Percentiles rank a stretch among this genome's conserved stretches.
phyloP scores from a whole-genome alignment of 805 yeast genomes.

The Pichia pseudocactophila region DNA sequence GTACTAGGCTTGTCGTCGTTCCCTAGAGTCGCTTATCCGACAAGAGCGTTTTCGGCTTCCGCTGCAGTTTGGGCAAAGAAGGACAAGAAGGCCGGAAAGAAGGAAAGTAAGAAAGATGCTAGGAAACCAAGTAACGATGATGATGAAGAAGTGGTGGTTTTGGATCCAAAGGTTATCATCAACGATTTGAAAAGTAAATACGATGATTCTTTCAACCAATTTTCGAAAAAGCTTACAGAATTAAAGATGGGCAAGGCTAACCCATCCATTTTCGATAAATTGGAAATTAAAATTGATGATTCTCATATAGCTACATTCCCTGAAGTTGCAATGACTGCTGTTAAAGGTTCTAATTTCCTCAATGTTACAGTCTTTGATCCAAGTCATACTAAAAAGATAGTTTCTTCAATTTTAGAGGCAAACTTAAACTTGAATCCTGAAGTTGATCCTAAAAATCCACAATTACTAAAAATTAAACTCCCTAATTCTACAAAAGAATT shows the following conservation, averaged over 20 bases:
- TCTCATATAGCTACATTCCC: slow-evolving; percentile 41
- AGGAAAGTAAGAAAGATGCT: slow-evolving; percentile 9
- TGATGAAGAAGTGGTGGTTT: slow-evolving; percentile 20
- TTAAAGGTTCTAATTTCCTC: slow-evolving; percentile 55
- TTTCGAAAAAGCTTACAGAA: slow-evolving; percentile 49
- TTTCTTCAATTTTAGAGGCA: slow-evolving; percentile 61
- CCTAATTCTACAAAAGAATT: slow-evolving; percentile 70
- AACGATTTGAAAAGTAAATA: slow-evolving; percentile 35
- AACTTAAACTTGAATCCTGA: slow-evolving; percentile 75
- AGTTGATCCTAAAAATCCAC: slow-evolving; percentile 61
- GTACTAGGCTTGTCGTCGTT: too few species aligned
- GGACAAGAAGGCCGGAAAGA: slow-evolving; percentile 9
- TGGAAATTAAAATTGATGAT: slow-evolving; percentile 42
- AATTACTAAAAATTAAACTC: slow-evolving; percentile 60
- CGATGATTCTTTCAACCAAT: slow-evolving; percentile 40
- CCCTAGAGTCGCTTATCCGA: background rate
- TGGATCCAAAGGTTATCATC: slow-evolving; percentile 27
- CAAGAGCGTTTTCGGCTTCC: slow-evolving; percentile 7
- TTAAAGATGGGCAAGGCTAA: slow-evolving; percentile 63
- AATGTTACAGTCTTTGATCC: slow-evolving; percentile 87
- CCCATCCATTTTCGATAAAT: slow-evolving; percentile 53
- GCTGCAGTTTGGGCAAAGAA: slow-evolving; percentile 11
- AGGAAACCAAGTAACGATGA: slow-evolving; percentile 11
- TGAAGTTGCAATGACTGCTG: slow-evolving; percentile 60
- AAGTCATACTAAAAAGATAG: slow-evolving; percentile 53